These are phyloP conservation scores for Salix udensis DNA, from an alignment of 345 rosid species.

Conservation along the genomic window DNA sequence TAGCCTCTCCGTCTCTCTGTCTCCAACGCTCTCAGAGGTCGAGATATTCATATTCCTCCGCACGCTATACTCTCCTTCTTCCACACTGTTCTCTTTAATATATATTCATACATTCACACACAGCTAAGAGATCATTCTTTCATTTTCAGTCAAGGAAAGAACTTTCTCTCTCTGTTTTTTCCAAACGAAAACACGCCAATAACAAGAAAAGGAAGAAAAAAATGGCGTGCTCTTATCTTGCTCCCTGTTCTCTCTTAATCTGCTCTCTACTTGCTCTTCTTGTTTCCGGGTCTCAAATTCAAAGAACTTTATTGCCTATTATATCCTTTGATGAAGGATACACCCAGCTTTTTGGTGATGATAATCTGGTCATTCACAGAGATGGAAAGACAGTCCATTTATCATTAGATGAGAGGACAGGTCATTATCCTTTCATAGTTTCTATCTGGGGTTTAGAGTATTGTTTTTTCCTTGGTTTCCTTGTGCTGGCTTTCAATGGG, in stretches of 20 bases:
- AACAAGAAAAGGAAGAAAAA: conserved; percentile 3
- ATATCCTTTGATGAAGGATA: conserved; percentile 87
- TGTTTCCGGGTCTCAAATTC: conserved; percentile 53
- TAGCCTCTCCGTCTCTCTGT: conserved; percentile 24
- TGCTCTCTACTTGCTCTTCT: conserved; percentile 38
- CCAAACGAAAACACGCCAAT: neutral
- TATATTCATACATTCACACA: neutral
- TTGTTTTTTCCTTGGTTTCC: neutral
- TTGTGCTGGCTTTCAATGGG: neutral
- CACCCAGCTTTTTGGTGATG: conserved; percentile 80
- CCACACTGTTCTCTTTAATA: conserved; percentile 11
- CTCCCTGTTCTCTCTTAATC: conserved; percentile 28
- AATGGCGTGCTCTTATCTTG: conserved; percentile 32
- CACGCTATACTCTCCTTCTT: conserved; percentile 20
- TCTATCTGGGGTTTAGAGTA: neutral
- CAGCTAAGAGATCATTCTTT: neutral
- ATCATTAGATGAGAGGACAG: conserved; percentile 84
- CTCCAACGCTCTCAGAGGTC: neutral
- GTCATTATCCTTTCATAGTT: conserved; percentile 17
- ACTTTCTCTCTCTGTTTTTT: neutral
- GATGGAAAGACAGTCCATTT: conserved; percentile 85
- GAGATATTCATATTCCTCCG: neutral
- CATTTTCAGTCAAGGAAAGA: neutral
- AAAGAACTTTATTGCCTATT: conserved; percentile 45
- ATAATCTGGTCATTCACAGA: conserved; percentile 60